These are phyloP conservation scores for Haberlea rhodopensis DNA, from an alignment of 257 asterid species.

Conservation along the genomic window DNA sequence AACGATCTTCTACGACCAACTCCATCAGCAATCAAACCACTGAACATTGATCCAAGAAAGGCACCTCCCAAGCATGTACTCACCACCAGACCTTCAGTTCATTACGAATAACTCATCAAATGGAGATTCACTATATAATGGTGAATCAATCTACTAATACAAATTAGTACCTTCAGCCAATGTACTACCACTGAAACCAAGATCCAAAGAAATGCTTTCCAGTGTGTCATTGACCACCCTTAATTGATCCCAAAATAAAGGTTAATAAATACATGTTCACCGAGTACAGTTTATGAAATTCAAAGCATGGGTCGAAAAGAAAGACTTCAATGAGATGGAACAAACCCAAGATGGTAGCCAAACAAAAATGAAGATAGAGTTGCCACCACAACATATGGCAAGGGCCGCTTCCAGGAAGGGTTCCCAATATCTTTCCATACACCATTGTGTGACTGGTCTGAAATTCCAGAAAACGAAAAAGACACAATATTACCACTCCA, in stretches of 20 bases:
- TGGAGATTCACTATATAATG: conserved; percentile 1
- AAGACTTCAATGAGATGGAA: conserved; percentile 27
- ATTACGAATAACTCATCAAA: conserved; percentile 22
- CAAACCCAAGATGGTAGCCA: conserved; percentile 97
- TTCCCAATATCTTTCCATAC: conserved; percentile 49
- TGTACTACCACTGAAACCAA: conserved; percentile 77
- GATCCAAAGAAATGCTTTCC: conserved; percentile 87
- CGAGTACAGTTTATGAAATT: not conserved
- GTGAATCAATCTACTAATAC: conserved; percentile 5
- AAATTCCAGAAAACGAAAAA: conserved; percentile 23
- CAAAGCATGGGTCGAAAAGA: conserved; percentile 5
- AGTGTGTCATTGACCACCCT: conserved; percentile 92
- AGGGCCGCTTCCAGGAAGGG: conserved; percentile 83
- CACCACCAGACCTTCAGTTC: conserved; percentile 74
- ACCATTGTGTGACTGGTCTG: conserved; percentile 44
- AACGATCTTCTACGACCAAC: conserved; percentile 82
- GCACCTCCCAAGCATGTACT: conserved; percentile 93
- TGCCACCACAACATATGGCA: conserved; percentile 91
- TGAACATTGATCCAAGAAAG: conserved; percentile 71
- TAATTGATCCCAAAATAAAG: conserved; percentile 27
- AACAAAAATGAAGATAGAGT: conserved; percentile 72
- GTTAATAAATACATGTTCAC: conserved; percentile 6
- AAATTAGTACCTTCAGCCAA: conserved; percentile 76
- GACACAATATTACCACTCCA: conserved; percentile 9
- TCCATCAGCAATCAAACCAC: conserved; percentile 83